A percentile compares a stretch with the other conserved stretches of the same genome.
Evolutionary conservation across 2,329 filamentous ascomycete species (phyloP).

Genomic region (Didymella arachidicola): DNA sequence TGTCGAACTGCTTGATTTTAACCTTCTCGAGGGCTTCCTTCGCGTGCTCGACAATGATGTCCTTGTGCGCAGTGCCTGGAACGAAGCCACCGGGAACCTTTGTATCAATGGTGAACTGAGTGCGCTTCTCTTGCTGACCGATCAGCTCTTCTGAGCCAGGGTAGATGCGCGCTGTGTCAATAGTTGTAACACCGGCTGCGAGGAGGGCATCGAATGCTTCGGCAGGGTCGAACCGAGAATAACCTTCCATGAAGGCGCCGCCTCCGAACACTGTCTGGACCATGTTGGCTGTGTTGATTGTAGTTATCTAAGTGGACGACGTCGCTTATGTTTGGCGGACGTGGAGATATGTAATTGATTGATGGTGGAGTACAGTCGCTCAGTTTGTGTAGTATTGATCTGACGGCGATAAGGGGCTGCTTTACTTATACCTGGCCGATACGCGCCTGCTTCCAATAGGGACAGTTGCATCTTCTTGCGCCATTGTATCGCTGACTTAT

Average conservation of each 20-base stretch:
- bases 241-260: conserved; percentile 28
- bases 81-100: conserved; percentile 55
- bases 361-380: neutral
- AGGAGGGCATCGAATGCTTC: conserved; percentile 44
- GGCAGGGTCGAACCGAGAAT: neutral
- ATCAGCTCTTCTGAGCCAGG: conserved; percentile 53
- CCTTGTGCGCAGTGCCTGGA: conserved; percentile 46
- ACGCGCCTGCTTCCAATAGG: neutral
- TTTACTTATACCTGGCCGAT: conserved; percentile 4
- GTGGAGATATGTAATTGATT: neutral
- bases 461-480: conserved; percentile 1
- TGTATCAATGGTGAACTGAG: conserved; percentile 57
- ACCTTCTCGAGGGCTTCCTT: conserved; percentile 20
- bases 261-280: conserved; percentile 52
- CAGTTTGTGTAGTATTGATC: neutral
- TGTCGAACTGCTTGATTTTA: conserved; percentile 42
- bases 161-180: conserved; percentile 56
- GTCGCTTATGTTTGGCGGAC: neutral
- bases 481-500: conserved; percentile 1
- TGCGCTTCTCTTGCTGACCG: conserved; percentile 50
- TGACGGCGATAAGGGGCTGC: neutral
- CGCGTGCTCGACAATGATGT: conserved; percentile 45
- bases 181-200: conserved; percentile 42
- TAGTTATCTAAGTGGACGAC: neutral
- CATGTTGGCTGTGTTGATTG: conserved; percentile 20